Evolutionary conservation across 805 yeast genomes (phyloP), one percentile per base, ranked within the genome.

Genomic region (Candida ponderosae): DNA sequence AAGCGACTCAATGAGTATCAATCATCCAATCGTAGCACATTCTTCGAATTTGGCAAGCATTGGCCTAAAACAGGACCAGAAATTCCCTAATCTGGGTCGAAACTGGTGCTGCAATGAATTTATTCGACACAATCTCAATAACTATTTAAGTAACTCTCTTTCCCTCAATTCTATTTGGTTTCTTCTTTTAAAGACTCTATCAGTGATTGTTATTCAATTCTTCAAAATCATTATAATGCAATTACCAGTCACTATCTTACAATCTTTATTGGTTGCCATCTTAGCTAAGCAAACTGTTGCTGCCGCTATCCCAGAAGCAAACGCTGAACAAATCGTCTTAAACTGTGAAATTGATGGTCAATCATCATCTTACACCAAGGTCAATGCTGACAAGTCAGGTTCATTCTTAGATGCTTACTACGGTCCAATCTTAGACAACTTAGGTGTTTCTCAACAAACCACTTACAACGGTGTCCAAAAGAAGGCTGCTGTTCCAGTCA

Each of bases 321-420:
- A 43, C 4, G 40, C 45, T 18, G 51, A 51, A 31, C 54, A 51
- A 24, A 34, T 56, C 17, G 36, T 53, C 27, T 44, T 56, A 39
- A 45, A 45, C 33, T 43, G 50, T 34, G 53, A 47, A 33, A 13
- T 39, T 18, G 40, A 43, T 7, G 34, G 16, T 10, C 17, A 29
- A 9, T 10, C 33, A 20, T 24, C n/a, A n/a, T n/a, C n/a, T 24
- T n/a, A 23, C 18, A 9, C 21, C 32, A 15, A 30, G n/a, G 8
- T 10, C 36, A 5, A 32, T 18, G 15, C 20, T 23, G 26, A 26
- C n/a, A 35, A 34, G 27, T 13, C 23, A 19, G 48, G 43, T 16
- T 56, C 67, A 5, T 59, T 62, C 41, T 42, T 62, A 36, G 67
- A 62, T 37, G 49, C 45, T 35, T 56, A 54, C 48, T 56, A 51